Conservation (phyloP, 805 yeast genomes). For the Hanseniaspora lachancei region DNA sequence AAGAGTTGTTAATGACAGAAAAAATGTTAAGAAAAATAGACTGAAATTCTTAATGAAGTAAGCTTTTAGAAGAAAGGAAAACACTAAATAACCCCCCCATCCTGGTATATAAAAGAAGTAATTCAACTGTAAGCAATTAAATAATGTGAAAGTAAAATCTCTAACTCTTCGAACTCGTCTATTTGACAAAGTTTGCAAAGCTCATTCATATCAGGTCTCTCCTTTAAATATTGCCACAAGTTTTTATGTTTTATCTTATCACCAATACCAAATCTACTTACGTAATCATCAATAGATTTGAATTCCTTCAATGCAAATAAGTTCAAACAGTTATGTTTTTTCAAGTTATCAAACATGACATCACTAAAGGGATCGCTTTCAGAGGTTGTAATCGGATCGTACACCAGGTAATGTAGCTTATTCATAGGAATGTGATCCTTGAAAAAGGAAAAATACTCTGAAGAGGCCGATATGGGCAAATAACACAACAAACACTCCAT, state of each 20-base stretch:
- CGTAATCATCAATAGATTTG: neutral
- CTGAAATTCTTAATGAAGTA: neutral
- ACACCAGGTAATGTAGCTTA: constrained; percentile 3
- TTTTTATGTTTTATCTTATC: neutral
- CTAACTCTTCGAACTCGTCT: constrained; percentile 8
- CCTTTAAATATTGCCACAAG: neutral
- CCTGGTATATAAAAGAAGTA: neutral
- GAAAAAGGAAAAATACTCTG: neutral
- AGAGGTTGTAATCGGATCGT: neutral
- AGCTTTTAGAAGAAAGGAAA: neutral
- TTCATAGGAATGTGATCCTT: neutral
- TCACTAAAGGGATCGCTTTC: neutral
- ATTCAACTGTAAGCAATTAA: neutral
- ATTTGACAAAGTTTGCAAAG: constrained; percentile 2
- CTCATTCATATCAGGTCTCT: neutral
- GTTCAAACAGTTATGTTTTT: neutral
- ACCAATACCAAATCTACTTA: neutral
- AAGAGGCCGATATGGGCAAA: neutral
- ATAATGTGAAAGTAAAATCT: constrained; percentile 6
- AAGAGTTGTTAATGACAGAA: constrained; percentile 4
- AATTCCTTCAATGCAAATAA: neutral
- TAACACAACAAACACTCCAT: constrained; percentile 11
- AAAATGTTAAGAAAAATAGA: neutral
- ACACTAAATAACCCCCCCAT: no score
- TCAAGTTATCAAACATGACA: constrained; percentile 4